Evolutionary conservation across 1,139 yeast genomes (phyloP).

Genomic region (Arxiozyma slooffiae): DNA sequence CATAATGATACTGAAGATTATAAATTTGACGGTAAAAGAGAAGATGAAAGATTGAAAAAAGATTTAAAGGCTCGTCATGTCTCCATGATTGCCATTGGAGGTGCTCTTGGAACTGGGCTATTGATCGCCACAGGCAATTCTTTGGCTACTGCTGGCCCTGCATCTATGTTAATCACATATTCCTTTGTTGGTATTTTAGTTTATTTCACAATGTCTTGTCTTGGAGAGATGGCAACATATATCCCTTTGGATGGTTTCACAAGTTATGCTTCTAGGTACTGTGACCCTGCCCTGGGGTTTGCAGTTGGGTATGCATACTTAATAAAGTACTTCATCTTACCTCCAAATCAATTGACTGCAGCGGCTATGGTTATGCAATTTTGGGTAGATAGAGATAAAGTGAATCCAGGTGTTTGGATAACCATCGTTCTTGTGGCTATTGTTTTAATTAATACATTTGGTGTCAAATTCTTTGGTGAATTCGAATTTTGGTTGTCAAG

Average conservation of each 20-base stretch:
- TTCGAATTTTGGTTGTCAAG: slow-evolving; percentile 58
- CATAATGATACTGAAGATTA: slow-evolving; percentile 2
- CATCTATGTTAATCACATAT: slow-evolving; percentile 52
- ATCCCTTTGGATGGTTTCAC: slow-evolving; percentile 66
- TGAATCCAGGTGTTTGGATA: slow-evolving; percentile 47
- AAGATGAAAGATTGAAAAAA: slow-evolving; percentile 50
- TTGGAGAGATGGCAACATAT: slow-evolving; percentile 70
- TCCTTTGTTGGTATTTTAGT: slow-evolving; percentile 53
- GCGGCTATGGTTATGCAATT: slow-evolving; percentile 34
- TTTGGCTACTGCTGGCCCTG: slow-evolving; percentile 59
- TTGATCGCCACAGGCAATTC: slow-evolving; percentile 64
- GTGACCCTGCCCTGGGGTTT: slow-evolving; percentile 62
- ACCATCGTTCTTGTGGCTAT: slow-evolving; percentile 39
- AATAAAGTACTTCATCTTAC: slow-evolving; percentile 52
- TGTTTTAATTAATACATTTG: slow-evolving; percentile 44
- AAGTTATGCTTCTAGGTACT: slow-evolving; percentile 58
- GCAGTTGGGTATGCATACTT: slow-evolving; percentile 65
- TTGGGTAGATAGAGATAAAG: slow-evolving; percentile 40
- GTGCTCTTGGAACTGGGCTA: slow-evolving; percentile 56
- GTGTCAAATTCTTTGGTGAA: slow-evolving; percentile 53
- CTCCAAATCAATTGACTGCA: slow-evolving; percentile 50
- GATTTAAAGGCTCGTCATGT: slow-evolving; percentile 62
- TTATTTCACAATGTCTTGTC: slow-evolving; percentile 57
- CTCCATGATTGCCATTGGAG: slow-evolving; percentile 61
- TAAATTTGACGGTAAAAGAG: slow-evolving; percentile 26